Conservation (phyloP, 192 early-diverging fungal species). For the Gamsiella multidivaricata region DNA sequence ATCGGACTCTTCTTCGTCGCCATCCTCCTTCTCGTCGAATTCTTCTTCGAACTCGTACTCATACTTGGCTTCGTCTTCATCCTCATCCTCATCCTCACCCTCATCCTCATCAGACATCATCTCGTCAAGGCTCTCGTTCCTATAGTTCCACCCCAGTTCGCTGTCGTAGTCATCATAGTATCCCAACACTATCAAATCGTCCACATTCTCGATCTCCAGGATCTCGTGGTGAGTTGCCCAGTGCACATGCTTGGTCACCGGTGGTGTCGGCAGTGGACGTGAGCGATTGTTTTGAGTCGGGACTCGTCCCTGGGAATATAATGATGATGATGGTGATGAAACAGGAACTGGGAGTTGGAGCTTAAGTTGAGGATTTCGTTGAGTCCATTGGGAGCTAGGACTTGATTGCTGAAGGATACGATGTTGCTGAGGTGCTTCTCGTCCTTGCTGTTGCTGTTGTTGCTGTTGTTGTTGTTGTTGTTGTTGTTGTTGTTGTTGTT, state of each 20-base stretch:
- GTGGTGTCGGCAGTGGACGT: conserved; percentile 32
- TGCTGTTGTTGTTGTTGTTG: neutral
- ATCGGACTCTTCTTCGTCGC: too few species aligned
- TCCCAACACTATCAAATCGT: conserved; percentile 15
- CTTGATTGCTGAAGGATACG: neutral
- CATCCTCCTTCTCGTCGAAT: neutral
- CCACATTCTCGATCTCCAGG: conserved; percentile 20
- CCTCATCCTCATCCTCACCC: neutral
- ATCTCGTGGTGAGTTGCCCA: conserved; percentile 16
- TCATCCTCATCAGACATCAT: neutral
- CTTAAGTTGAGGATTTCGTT: neutral
- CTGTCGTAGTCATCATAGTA: conserved; percentile 24
- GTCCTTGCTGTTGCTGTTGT: neutral
- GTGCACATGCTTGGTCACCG: conserved; percentile 5
- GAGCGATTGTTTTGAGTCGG: neutral
- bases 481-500: neutral
- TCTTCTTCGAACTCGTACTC: neutral
- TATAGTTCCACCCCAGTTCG: conserved; percentile 29
- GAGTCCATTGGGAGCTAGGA: neutral
- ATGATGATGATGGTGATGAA: neutral
- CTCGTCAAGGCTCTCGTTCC: conserved; percentile 15
- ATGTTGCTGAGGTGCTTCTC: neutral
- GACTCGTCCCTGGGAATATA: neutral
- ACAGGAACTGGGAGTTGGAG: neutral
- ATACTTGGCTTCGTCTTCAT: neutral